Evolutionary conservation across 257 asterid genomes (phyloP), one percentile per base, ranked within the genome.

Genomic region (Lavandula angustifolia): DNA sequence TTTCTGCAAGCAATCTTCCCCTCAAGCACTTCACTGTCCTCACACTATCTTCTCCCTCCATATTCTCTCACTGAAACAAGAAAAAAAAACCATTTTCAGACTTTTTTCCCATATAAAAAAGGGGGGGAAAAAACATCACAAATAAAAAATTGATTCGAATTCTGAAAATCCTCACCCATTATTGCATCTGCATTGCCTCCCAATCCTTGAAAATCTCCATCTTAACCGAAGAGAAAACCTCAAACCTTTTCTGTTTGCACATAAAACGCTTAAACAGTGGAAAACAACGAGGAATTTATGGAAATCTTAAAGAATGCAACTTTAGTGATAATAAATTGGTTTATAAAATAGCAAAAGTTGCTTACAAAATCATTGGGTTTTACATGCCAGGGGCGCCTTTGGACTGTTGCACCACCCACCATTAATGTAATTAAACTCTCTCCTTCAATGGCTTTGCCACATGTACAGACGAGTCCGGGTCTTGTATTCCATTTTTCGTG

Each of bases 1-100:
- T 87, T 68, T 92, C 98, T 14, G 96, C 96, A 29, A 81, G 85
- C 63, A 92, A 79, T 78, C 98, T 87, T 31, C 95, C 96, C 77
- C 96, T 88, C 40, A 92, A 81, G 60, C 95, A 88, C 46, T 82
- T 87, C 61, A 92, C 84, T 6, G 87, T 92, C 60, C 82, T 92
- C 79, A 78, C 71, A 59, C 75, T 77, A 35, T 86, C 84, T 71
- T 82, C 95, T 32, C 35, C 79, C 56, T 73, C 88, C 82, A 77
- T 69, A 49, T 62, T 13, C 64, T 70, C 79, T 58, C 79, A 65
- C 86, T 80, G 50, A 27, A 29, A 35, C 3, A 6, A 4, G 29
- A 46, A 40, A 29, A 29, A 5, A 8, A 41, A 27, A 0, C 72
- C 74, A 65, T 43, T 66, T 59, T 60, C 69, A 70, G 9, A 49